Conservation (phyloP, 2,329 filamentous ascomycete genomes). For the Rosellinia necatrix region DNA sequence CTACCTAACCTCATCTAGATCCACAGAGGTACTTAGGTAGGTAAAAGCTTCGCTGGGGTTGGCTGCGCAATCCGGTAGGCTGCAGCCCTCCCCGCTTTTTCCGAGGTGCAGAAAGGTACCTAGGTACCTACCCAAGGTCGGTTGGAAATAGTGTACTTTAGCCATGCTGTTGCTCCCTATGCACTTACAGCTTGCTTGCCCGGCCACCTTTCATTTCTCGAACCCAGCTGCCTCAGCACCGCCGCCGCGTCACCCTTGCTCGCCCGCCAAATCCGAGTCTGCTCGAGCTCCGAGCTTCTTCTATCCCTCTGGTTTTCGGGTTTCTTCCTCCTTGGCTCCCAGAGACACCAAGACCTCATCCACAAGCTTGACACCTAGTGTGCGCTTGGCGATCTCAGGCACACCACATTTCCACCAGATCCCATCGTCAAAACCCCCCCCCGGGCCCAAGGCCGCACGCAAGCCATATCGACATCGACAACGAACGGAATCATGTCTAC, state of each 20-base stretch:
- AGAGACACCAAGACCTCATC: background rate
- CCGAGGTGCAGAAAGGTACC: background rate
- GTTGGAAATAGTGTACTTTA: no score
- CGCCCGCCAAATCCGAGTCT: background rate
- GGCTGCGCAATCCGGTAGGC: slow-evolving; percentile 7
- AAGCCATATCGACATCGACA: background rate
- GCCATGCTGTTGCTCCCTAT: no score
- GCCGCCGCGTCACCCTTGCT: slow-evolving; percentile 12
- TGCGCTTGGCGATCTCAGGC: background rate
- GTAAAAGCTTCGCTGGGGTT: background rate
- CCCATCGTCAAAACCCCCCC: background rate
- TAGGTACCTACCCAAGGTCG: background rate
- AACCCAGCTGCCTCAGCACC: no score
- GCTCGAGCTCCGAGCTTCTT: background rate
- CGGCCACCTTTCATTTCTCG: slow-evolving; percentile 13
- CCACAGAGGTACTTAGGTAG: no score
- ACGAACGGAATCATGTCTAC: slow-evolving; percentile 25
- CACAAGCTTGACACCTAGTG: background rate
- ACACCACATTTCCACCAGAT: background rate
- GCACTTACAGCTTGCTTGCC: no score
- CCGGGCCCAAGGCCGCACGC: background rate
- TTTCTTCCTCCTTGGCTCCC: background rate
- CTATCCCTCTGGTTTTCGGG: background rate
- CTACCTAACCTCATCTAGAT: no score
- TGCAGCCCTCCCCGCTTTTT: background rate